Conservation (phyloP, 2,329 filamentous ascomycete genomes). For the Huntiella bhutanensis region DNA sequence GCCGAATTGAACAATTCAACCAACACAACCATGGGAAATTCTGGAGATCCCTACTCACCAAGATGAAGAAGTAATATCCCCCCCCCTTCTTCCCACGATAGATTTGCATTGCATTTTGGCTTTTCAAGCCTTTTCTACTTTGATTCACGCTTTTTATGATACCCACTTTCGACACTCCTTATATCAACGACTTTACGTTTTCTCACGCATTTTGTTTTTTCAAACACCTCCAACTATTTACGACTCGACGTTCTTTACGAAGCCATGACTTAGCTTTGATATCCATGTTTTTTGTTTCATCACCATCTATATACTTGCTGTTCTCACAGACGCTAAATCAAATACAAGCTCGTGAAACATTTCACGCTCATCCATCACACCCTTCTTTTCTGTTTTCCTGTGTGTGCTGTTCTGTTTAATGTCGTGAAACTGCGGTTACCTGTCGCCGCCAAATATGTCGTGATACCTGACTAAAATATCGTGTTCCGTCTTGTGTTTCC, state of each 20-base stretch:
- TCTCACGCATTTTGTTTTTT: neutral
- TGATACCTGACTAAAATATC: neutral
- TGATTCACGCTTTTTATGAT: conserved; percentile 2
- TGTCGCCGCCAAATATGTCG: neutral
- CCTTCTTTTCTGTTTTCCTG: neutral
- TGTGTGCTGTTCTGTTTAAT: conserved; percentile 22
- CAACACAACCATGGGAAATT: conserved; percentile 21
- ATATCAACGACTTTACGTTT: neutral
- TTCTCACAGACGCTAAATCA: neutral
- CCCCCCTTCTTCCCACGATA: neutral
- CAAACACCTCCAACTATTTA: conserved; percentile 4
- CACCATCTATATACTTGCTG: neutral
- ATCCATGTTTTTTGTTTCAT: neutral
- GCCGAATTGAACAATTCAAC: conserved; percentile 16
- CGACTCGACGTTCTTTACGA: conserved; percentile 5
- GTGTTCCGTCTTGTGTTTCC: neutral
- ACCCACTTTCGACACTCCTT: conserved; percentile 3
- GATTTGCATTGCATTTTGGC: neutral
- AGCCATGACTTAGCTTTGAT: conserved; percentile 3
- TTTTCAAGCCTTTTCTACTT: neutral
- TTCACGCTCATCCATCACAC: neutral
- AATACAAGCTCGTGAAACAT: neutral
- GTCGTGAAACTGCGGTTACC: conserved; percentile 15
- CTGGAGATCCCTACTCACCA: conserved; percentile 29
- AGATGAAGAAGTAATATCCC: conserved; percentile 17